phyloP scores from a whole-genome alignment of 306 rosid species.

The Arachis stenosperma region DNA sequence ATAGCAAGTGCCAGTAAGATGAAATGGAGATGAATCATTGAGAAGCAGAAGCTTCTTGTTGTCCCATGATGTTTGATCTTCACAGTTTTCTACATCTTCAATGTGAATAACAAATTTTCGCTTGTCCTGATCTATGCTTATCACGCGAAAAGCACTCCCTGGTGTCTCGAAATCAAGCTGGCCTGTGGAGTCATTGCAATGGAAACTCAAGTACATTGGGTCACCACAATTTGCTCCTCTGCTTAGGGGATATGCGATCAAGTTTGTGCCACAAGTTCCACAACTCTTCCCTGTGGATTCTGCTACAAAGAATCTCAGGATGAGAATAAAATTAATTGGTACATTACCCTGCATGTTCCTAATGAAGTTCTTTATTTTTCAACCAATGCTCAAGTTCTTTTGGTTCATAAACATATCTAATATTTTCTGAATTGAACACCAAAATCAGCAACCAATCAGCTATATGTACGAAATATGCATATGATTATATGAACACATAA shows the following conservation, averaged over 20 bases:
- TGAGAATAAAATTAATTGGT: background rate
- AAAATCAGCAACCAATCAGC: too few relatives aligned
- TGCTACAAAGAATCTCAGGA: conserved; percentile 40
- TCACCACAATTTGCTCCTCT: conserved; percentile 72
- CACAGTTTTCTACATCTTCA: conserved; percentile 48
- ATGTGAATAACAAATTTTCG: conserved; percentile 52
- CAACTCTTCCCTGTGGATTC: conserved; percentile 60
- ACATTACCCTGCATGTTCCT: background rate
- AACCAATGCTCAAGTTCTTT: background rate
- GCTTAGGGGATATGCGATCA: conserved; percentile 77
- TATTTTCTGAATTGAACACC: too few relatives aligned
- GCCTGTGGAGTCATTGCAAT: conserved; percentile 58
- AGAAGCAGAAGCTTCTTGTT: conserved; percentile 43
- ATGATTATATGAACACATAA: too few relatives aligned
- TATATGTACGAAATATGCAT: too few relatives aligned
- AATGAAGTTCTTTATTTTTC: background rate
- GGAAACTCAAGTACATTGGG: conserved; percentile 55
- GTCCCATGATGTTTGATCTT: conserved; percentile 37
- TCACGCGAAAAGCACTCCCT: conserved; percentile 53
- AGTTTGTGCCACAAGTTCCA: conserved; percentile 75
- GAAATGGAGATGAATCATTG: conserved; percentile 65
- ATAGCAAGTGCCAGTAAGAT: conserved; percentile 50
- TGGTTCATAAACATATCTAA: background rate
- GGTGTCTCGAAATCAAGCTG: conserved; percentile 58
- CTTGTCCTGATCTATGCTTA: conserved; percentile 54